Evolutionary conservation across 352 stramenopile genomes (phyloP), one percentile per base, ranked within the genome.

Genomic region (Halophytophthora polymorphica): DNA sequence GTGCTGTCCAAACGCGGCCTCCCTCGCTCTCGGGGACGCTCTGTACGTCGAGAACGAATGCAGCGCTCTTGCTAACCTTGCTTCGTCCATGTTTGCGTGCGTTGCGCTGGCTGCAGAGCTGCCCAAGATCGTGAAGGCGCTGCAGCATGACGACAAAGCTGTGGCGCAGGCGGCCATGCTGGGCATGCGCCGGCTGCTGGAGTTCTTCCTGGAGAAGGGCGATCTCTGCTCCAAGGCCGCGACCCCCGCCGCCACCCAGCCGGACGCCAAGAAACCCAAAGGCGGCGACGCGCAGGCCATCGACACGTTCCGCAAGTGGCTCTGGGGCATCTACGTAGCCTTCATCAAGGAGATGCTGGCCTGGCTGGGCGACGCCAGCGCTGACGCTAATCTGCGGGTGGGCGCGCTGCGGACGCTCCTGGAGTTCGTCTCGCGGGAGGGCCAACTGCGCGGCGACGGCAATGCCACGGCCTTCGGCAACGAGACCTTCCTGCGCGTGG

Each of bases 271-370:
- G 46, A 91, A 88, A 46, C 28, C 51, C 14, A 78, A 83, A 43
- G 50, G 37, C 17, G 42, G 43, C 10, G 56, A 61, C 25, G 29
- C 53, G 1, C 79, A 86, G 49, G 82, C 83, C 15, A 69, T 92
- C 41, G 62, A 73, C 38, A 91, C 73, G 53, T 93, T 92, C 64
- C 71, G 70, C 37, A 73, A 87, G 57, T 96, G 86, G 86, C 62
- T 95, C 37, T 93, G 83, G 85, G 63, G 74, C 17, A 59, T 90
- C 31, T 93, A 94, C 50, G 69, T 88, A 28, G 52, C 65, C 17
- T 95, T 93, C 52, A 73, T 93, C 54, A 77, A 91, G 56, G 70
- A 90, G 39, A 87, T 96, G 78, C 73, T 91, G 46, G 74, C 77
- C 14, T 92, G 79, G 81, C 54, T 95, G 13, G 63, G 69, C 4